Conservation (phyloP, 2,329 filamentous ascomycete genomes). For the Ascosphaera acerosa region DNA sequence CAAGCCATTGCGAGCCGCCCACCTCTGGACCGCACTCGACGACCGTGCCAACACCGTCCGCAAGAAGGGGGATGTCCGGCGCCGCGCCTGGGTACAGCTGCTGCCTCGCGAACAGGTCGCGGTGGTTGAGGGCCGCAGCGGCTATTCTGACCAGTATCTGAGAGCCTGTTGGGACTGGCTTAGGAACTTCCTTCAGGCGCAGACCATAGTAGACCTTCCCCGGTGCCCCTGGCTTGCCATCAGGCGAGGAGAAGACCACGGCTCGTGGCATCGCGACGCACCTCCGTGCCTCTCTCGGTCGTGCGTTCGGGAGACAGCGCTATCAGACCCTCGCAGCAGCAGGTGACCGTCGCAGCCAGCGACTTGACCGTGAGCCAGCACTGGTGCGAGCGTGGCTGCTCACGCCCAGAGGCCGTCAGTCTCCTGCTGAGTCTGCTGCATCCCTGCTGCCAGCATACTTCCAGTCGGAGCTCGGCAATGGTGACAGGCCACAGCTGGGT, state of each 20-base stretch:
- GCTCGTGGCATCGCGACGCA: conserved; percentile 23
- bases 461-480: too few species aligned
- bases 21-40: conserved; percentile 32
- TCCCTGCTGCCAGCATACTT: too few species aligned
- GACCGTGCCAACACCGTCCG: conserved; percentile 61
- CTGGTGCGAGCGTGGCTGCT: too few species aligned
- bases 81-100: conserved; percentile 70
- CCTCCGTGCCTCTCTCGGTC: too few species aligned
- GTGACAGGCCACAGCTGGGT: too few species aligned
- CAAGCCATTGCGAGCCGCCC: conserved; percentile 28
- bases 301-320: too few species aligned
- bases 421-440: too few species aligned
- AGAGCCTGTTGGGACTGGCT: conserved; percentile 35
- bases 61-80: conserved; percentile 52
- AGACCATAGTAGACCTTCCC: conserved; percentile 48
- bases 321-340: too few species aligned
- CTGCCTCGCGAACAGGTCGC: conserved; percentile 82
- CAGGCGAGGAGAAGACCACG: conserved; percentile 24
- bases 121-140: conserved; percentile 74
- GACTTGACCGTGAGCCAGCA: too few species aligned
- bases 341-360: too few species aligned
- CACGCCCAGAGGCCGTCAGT: too few species aligned
- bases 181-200: conserved; percentile 32
- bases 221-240: conserved; percentile 43
- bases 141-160: conserved; percentile 53